These are phyloP conservation scores for Phialophora macrospora DNA, from an alignment of 2,329 filamentous ascomycete species.

Conservation along the genomic window DNA sequence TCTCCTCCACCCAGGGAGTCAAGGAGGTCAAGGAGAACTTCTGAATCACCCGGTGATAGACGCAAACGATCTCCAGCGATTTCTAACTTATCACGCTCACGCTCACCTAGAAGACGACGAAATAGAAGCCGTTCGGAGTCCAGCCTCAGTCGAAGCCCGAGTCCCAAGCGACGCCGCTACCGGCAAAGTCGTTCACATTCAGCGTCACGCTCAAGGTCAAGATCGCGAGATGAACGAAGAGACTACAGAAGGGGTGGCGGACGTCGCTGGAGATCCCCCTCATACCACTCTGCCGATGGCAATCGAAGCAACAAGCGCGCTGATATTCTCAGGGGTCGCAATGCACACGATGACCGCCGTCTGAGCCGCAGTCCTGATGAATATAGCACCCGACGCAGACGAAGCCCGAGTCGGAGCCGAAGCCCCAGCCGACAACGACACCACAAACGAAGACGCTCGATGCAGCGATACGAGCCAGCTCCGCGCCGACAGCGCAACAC, in stretches of 20 bases:
- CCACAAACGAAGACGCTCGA: conserved; percentile 51
- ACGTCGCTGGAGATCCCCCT: conserved; percentile 52
- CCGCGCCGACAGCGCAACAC: conserved; percentile 50
- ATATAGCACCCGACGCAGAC: conserved; percentile 43
- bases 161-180: conserved; percentile 41
- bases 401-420: conserved; percentile 41
- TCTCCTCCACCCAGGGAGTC: conserved; percentile 39
- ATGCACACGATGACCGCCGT: conserved; percentile 50
- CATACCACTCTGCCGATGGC: conserved; percentile 48
- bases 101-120: conserved; percentile 57
- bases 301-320: conserved; percentile 51
- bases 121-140: conserved; percentile 47
- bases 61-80: conserved; percentile 55
- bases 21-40: conserved; percentile 46
- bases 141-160: conserved; percentile 47
- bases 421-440: conserved; percentile 43
- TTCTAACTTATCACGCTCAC: conserved; percentile 60
- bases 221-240: conserved; percentile 45
- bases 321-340: conserved; percentile 57
- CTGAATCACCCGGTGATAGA: conserved; percentile 47
- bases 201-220: conserved; percentile 46
- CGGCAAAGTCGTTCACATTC: conserved; percentile 45
- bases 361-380: conserved; percentile 48
- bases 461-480: conserved; percentile 52
- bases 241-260: conserved; percentile 40